Percentiles rank a stretch among this genome's conserved stretches.
phyloP scores from a whole-genome alignment of 768 basidiomycete genomes.

The Naganishia kalamii region DNA sequence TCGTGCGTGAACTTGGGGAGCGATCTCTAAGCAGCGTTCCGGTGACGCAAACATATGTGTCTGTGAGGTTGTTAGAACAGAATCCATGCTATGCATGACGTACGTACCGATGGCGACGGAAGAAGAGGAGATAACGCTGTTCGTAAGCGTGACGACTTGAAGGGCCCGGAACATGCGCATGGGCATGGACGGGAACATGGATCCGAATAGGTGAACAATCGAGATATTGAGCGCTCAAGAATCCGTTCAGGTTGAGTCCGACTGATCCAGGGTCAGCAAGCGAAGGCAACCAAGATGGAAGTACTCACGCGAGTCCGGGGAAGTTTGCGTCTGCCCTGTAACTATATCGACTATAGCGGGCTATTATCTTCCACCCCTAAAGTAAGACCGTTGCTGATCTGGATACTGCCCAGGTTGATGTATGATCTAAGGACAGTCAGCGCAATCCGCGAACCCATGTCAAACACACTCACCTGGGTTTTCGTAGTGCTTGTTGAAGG shows the following conservation, averaged over 20 bases:
- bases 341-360: not conserved
- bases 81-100: too few relatives aligned
- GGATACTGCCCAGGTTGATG: constrained; percentile 84
- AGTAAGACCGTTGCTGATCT: constrained; percentile 81
- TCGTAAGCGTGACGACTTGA: constrained; percentile 97
- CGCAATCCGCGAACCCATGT: too few relatives aligned
- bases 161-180: constrained; percentile 93
- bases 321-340: constrained; percentile 91
- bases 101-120: constrained; percentile 80
- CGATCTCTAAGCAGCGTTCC: constrained; percentile 94
- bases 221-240: constrained; percentile 88
- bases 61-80: too few relatives aligned
- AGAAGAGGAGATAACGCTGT: constrained; percentile 95
- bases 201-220: constrained; percentile 91
- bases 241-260: constrained; percentile 89
- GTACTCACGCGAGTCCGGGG: constrained; percentile 70
- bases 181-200: constrained; percentile 86
- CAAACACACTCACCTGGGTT: constrained; percentile 66
- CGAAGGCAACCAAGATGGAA: not conserved
- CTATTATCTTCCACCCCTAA: constrained; percentile 39
- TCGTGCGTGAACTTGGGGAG: constrained; percentile 95
- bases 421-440: constrained; percentile 54
- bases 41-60: constrained; percentile 88
- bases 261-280: constrained; percentile 43
- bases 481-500: constrained; percentile 93